Evolutionary conservation across 768 basidiomycete species (phyloP), one percentile per base, ranked within the genome.

Genomic region (Cystobasidium ongulense): DNA sequence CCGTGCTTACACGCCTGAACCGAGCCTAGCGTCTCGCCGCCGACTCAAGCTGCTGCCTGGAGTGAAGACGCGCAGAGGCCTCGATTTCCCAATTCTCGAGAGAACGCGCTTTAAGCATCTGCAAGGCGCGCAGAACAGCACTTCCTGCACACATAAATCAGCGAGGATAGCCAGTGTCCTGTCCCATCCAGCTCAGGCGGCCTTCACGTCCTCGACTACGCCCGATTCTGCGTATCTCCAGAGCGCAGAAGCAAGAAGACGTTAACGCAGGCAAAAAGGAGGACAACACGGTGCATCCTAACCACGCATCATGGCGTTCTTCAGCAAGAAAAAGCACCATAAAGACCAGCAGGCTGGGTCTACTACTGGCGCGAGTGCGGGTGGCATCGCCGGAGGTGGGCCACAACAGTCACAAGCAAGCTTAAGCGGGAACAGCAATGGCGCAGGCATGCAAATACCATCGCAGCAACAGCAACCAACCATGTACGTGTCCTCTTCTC

Each of bases 241-340:
- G n/a, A n/a, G n/a, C n/a, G n/a, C n/a, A n/a, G n/a, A n/a, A n/a
- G n/a, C n/a, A n/a, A n/a, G n/a, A 7, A 17, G 18, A 41, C 39
- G 39, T 41, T 7, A 41, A 41, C 39, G 39, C 39, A 41, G 8
- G 39, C 39, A 8, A 7, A 8, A 7, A 41, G 18, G 18, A 7
- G 7, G 39, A 41, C 7, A 18, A 7, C 8, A 41, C 46, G 15
- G 15, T n/a, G n/a, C 46, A 50, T n/a, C 4, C 8, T 50, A 50
- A 3, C 18, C 21, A 50, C 46, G 18, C 5, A 21, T 3, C 8
- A 71, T 71, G 68, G 68, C 68, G 5, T 71, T 71, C 68, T 71
- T 71, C 53, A 71, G 68, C 68, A 71, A 71, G 41, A 71, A 71
- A 35, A 71, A 61, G 35, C 35, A 64, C 38, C 35, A 64, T 13